Percentiles rank a stretch among this genome's conserved stretches.
Conservation (phyloP, 2,329 filamentous ascomycete genomes). For the Colletotrichum echinochloae region DNA sequence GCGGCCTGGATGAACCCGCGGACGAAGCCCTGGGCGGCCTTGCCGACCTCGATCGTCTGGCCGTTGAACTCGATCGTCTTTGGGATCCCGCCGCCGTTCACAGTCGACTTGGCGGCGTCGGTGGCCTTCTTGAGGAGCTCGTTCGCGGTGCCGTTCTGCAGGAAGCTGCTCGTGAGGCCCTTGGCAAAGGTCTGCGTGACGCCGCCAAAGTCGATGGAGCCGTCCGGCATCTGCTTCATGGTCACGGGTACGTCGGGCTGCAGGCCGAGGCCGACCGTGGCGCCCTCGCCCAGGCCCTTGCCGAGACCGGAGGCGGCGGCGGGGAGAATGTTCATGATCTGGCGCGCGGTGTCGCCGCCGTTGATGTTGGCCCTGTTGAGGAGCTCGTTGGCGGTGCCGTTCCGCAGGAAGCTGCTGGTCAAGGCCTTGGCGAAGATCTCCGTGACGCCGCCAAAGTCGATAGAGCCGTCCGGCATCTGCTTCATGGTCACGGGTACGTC, state of each 20-base stretch:
- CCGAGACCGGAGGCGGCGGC: slow-evolving; percentile 47
- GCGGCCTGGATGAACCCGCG: slow-evolving; percentile 52
- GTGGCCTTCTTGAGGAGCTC: slow-evolving; percentile 43
- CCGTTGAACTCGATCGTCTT: slow-evolving; percentile 39
- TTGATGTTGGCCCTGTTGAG: slow-evolving; percentile 19
- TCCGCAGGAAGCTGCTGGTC: slow-evolving; percentile 47
- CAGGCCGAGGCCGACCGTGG: slow-evolving; percentile 46
- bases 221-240: slow-evolving; percentile 42
- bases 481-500: slow-evolving; percentile 41
- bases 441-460: slow-evolving; percentile 44
- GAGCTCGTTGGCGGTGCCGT: slow-evolving; percentile 47
- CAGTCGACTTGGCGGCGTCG: slow-evolving; percentile 9
- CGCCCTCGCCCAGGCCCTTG: slow-evolving; percentile 45
- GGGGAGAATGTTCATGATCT: slow-evolving; percentile 42
- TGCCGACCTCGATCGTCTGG: slow-evolving; percentile 43
- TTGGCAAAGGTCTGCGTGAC: slow-evolving; percentile 46
- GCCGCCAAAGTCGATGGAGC: slow-evolving; percentile 42
- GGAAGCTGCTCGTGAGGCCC: slow-evolving; percentile 48
- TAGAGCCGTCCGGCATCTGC: slow-evolving; percentile 42
- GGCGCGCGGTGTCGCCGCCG: slow-evolving; percentile 11
- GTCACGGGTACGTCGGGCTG: slow-evolving; percentile 43
- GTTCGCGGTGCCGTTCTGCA: slow-evolving; percentile 48
- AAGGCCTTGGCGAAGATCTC: slow-evolving; percentile 47
- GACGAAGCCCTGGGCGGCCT: slow-evolving; percentile 51
- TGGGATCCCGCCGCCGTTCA: slow-evolving; percentile 33